These are phyloP conservation scores for Dipodascus albidus DNA, from an alignment of 805 yeast genomes.

Conservation along the genomic window DNA sequence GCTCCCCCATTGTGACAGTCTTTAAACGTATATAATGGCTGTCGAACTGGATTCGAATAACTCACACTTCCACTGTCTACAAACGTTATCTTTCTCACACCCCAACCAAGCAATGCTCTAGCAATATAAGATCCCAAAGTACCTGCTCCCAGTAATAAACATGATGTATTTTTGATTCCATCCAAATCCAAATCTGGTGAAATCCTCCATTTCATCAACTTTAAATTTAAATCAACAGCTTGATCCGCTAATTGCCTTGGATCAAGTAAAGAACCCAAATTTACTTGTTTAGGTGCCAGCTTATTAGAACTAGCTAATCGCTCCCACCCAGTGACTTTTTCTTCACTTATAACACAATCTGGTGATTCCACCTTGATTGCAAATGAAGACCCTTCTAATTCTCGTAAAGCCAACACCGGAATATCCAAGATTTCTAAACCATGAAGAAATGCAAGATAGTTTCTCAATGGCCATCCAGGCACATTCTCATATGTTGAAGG, in stretches of 20 bases:
- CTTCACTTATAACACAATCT: constrained; percentile 16
- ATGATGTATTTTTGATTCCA: constrained; percentile 43
- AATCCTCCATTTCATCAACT: constrained; percentile 94
- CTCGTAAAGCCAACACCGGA: constrained; percentile 31
- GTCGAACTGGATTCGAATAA: constrained; percentile 91
- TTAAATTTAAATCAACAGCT: constrained; percentile 82
- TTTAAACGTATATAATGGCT: constrained; percentile 71
- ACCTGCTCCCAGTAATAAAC: constrained; percentile 87
- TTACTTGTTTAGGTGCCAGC: constrained; percentile 73
- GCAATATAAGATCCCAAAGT: constrained; percentile 90
- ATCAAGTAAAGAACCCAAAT: constrained; percentile 68
- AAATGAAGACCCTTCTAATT: constrained; percentile 15
- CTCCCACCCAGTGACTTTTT: constrained; percentile 79
- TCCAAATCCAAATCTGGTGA: constrained; percentile 75
- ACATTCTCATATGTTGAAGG: constrained; percentile 24
- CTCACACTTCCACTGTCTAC: constrained; percentile 87
- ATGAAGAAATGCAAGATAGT: constrained; percentile 40
- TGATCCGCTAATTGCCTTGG: constrained; percentile 80
- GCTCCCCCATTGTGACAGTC: constrained; percentile 71
- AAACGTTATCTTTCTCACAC: constrained; percentile 72
- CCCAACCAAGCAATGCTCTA: constrained; percentile 87
- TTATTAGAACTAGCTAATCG: constrained; percentile 50
- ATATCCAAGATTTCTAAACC: constrained; percentile 27
- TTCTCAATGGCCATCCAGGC: constrained; percentile 48
- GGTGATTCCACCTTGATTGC: constrained; percentile 17